Evolutionary conservation across 2,329 filamentous ascomycete species (phyloP).

Genomic region (Talaromyces marneffei): DNA sequence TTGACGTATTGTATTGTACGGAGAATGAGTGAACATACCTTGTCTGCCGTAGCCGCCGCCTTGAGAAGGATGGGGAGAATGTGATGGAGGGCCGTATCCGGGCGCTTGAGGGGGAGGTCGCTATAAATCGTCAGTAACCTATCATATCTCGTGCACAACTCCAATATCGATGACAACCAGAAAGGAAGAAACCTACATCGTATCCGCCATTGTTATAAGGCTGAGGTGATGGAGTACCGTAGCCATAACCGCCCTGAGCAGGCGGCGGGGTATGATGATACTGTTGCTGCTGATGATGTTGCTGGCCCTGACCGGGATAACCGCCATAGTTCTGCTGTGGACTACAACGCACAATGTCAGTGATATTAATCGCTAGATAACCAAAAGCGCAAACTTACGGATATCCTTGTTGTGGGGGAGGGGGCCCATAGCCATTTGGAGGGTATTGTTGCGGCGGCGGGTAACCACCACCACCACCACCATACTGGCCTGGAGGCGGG

Average conservation of each 20-base stretch:
- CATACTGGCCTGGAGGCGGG: slow-evolving; percentile 45
- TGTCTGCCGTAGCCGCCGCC: slow-evolving; percentile 37
- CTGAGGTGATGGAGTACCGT: slow-evolving; percentile 40
- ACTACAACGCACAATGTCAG: slow-evolving; percentile 8
- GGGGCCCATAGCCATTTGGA: slow-evolving; percentile 33
- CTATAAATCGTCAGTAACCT: slow-evolving; percentile 8
- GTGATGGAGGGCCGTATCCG: slow-evolving; percentile 18
- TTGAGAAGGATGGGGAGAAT: slow-evolving; percentile 29
- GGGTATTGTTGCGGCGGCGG: slow-evolving; percentile 43
- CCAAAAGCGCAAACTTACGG: slow-evolving; percentile 28
- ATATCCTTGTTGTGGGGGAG: slow-evolving; percentile 33
- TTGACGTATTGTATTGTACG: no score
- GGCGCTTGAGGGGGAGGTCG: slow-evolving; percentile 23
- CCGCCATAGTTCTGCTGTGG: slow-evolving; percentile 34
- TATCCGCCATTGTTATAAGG: slow-evolving; percentile 30
- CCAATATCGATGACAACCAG: background rate
- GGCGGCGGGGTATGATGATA: slow-evolving; percentile 38
- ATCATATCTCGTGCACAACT: background rate
- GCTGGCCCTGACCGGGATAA: slow-evolving; percentile 35
- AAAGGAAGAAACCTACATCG: slow-evolving; percentile 27
- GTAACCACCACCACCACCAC: slow-evolving; percentile 41
- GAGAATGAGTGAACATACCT: slow-evolving; percentile 25
- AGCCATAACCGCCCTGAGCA: slow-evolving; percentile 33
- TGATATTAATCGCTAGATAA: background rate
- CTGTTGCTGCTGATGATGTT: slow-evolving; percentile 34